Base-by-base conservation (phyloP, 768 basidiomycete genomes). In the Termitomyces sp. region DNA sequence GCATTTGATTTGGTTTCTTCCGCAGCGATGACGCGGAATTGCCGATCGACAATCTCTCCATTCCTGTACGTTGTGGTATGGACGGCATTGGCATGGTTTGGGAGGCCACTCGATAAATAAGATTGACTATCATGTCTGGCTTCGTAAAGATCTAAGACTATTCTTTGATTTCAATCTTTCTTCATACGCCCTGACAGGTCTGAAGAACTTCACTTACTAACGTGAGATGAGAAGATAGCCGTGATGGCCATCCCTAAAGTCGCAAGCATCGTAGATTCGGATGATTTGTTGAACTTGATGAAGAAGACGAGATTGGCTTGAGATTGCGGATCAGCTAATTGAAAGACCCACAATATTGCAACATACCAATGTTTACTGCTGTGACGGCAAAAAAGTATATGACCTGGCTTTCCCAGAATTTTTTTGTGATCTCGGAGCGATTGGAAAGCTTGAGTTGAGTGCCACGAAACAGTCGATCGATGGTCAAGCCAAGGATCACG, bases 311-410 rank as follows among this genome's bases (percentile, higher is more conserved):
- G 63, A 52, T 67, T 67, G 36, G 65, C 67, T 67, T 47, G 5
- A 48, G n/a, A 32, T 20, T 32, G n/a, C n/a, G 7, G 29, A 20
- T 56, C 15, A 56, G 29, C 10, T 42, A 5, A 20, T 34, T n/a
- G 42, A 6, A 12, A 14, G 25, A 14, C 25, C 11, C 12, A 7
- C 5, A 11, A 51, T 47, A 25, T 31, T 17, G 40, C 7, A 32
- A 62, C 67, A 52, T n/a, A 67, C 67, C 53, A 14, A 66, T 64
- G 47, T 67, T 67, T 15, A 62, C 43, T 29, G 45, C 59, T 31
- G 67, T 67, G 29, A 67, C 67, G 8, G 67, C 65, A 29, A 66
- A 20, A 43, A 67, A 67, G 45, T 67, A 67, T 65, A 66, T 66
- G 58, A 67, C 43, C 49, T 67, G 67, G 36, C 65, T 67, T 42